Evolutionary conservation across 225 moss, liverwort and hornwort species (phyloP).

Genomic region (Anthoceros angustus): DNA sequence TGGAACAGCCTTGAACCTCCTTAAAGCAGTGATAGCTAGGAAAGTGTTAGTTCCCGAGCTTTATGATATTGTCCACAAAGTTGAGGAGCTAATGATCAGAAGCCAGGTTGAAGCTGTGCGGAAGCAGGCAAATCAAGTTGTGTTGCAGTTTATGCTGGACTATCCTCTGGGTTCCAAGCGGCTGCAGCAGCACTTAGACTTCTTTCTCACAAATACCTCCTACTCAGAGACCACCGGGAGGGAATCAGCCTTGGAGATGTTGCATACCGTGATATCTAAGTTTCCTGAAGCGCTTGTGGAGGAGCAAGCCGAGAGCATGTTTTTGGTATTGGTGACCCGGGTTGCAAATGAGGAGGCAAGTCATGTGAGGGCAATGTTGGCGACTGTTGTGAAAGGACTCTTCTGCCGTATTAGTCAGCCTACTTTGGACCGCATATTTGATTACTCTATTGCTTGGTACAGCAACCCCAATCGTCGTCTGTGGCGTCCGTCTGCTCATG

Average conservation of each 20-base stretch:
- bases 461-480: constrained; percentile 47
- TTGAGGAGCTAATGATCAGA: constrained; percentile 69
- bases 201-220: constrained; percentile 65
- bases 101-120: constrained; percentile 57
- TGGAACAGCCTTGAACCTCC: constrained; percentile 54
- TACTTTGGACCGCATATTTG: constrained; percentile 49
- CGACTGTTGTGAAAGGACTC: constrained; percentile 70
- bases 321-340: constrained; percentile 78
- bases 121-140: constrained; percentile 68
- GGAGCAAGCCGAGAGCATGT: constrained; percentile 79
- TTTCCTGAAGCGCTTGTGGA: constrained; percentile 74
- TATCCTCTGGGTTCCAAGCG: constrained; percentile 76
- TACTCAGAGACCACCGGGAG: constrained; percentile 78
- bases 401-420: constrained; percentile 52
- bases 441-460: constrained; percentile 71
- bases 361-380: constrained; percentile 85
- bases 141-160: constrained; percentile 83
- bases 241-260: constrained; percentile 93
- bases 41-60: constrained; percentile 86
- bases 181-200: constrained; percentile 81
- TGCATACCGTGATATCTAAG: constrained; percentile 72
- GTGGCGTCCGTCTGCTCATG: constrained; percentile 90
- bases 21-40: constrained; percentile 79
- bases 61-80: constrained; percentile 85
- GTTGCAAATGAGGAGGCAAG: constrained; percentile 87